Evolutionary conservation across 257 asterid genomes (phyloP).

Genomic region (Lycium barbarum): DNA sequence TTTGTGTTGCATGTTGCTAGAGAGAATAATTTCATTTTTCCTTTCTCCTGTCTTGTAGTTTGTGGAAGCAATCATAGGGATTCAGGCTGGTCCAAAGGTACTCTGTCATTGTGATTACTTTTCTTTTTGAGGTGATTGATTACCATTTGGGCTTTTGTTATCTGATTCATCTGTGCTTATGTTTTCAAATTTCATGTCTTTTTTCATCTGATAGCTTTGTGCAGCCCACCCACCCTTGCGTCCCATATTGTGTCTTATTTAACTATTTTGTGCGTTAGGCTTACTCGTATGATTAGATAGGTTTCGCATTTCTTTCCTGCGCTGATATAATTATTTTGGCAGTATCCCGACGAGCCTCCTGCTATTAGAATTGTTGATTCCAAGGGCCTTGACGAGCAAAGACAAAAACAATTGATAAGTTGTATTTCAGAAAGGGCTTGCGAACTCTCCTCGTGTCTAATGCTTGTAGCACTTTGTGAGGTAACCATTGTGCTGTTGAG

Average conservation of each 20-base stretch:
- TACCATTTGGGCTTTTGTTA: not conserved
- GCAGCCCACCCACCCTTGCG: not conserved
- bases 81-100: slow-evolving; percentile 76
- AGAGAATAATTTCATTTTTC: not conserved
- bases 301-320: slow-evolving; percentile 17
- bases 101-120: not conserved
- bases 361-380: slow-evolving; percentile 67
- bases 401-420: slow-evolving; percentile 63
- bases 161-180: not conserved
- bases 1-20: slow-evolving; percentile 16
- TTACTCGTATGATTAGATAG: not conserved
- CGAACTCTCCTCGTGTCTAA: slow-evolving; percentile 74
- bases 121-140: not conserved
- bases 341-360: slow-evolving; percentile 94
- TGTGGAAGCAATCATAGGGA: slow-evolving; percentile 84
- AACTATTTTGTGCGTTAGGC: not conserved
- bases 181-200: not conserved
- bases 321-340: slow-evolving; percentile 39
- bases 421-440: slow-evolving; percentile 60
- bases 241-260: not conserved
- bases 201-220: slow-evolving; percentile 23
- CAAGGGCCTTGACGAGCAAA: slow-evolving; percentile 86
- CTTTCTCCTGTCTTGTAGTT: slow-evolving; percentile 57
- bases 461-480: slow-evolving; percentile 97
- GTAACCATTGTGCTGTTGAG: slow-evolving; percentile 45